Evolutionary conservation across 1,284 basidiomycete genomes (phyloP).

Genomic region (Ganoderma sp.): DNA sequence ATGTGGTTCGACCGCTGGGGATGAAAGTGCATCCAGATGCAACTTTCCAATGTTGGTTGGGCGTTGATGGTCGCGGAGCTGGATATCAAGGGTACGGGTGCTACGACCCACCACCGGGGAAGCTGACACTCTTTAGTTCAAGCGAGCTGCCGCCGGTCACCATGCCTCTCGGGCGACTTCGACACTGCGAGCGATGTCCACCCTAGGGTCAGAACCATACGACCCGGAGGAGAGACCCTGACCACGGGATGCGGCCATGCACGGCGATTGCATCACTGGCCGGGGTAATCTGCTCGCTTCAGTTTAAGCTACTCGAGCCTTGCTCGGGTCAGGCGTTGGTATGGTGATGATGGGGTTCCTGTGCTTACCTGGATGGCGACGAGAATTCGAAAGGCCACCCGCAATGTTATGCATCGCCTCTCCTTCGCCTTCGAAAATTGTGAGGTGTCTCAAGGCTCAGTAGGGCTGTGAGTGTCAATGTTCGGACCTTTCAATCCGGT

Average conservation of each 20-base stretch:
- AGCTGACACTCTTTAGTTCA: not conserved
- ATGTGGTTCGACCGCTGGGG: not conserved
- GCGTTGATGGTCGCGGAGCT: conserved; percentile 5
- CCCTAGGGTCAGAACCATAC: not conserved
- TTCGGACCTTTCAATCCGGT: not conserved
- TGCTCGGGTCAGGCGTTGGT: not conserved
- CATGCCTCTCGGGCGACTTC: not conserved
- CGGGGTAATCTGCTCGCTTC: not conserved
- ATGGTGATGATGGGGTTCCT: not conserved
- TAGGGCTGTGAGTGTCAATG: not conserved
- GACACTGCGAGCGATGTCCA: not conserved
- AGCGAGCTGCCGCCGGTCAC: not conserved
- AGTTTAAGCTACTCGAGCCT: not conserved
- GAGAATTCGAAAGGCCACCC: not conserved
- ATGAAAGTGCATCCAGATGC: not conserved
- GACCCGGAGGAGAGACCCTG: not conserved
- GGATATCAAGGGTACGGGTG: not conserved
- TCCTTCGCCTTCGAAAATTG: not conserved
- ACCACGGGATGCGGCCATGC: not conserved
- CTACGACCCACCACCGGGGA: not conserved
- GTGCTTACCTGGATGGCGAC: not conserved
- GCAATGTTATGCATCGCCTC: not conserved
- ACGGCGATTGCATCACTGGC: not conserved
- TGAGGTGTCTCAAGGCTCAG: not conserved
- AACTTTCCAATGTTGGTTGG: not conserved